A percentile compares a stretch with the other conserved stretches of the same genome.
Conservation (phyloP, 2,329 filamentous ascomycete species). For the Hansfordia pulvinata region DNA sequence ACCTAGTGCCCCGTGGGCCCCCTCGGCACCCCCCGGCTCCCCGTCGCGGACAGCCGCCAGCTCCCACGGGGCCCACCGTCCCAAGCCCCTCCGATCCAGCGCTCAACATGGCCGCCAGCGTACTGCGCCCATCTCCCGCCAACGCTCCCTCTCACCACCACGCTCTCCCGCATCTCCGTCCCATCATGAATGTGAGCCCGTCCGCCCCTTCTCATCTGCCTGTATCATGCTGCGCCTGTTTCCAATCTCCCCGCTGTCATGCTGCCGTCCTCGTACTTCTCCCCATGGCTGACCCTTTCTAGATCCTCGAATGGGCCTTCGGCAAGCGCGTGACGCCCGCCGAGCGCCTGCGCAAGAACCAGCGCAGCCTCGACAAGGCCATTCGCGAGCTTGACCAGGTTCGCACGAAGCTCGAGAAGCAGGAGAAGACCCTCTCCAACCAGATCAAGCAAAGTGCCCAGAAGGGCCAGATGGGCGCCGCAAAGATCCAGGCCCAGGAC, state of each 20-base stretch:
- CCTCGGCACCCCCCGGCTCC: too few species aligned
- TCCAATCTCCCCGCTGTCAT: too few species aligned
- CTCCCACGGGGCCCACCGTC: too few species aligned
- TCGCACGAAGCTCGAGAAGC: slow-evolving; percentile 89
- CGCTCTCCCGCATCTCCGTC: slow-evolving; percentile 1
- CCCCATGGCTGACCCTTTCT: slow-evolving; percentile 2
- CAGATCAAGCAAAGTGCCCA: slow-evolving; percentile 99
- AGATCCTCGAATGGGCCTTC: slow-evolving; percentile 98
- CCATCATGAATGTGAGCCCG: slow-evolving; percentile 42
- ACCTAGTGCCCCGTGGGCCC: too few species aligned
- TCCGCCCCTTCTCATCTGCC: not conserved
- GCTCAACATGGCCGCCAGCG: too few species aligned
- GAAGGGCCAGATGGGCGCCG: slow-evolving; percentile 95
- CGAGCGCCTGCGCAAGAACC: slow-evolving; percentile 83
- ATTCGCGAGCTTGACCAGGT: slow-evolving; percentile 93
- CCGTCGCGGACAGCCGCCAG: too few species aligned
- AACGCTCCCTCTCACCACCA: slow-evolving; percentile 1
- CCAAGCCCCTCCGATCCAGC: too few species aligned
- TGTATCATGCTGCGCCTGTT: too few species aligned
- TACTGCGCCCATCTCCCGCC: too few species aligned
- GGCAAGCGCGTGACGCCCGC: slow-evolving; percentile 98
- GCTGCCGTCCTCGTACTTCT: too few species aligned
- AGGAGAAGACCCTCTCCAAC: slow-evolving; percentile 90
- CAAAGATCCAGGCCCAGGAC: slow-evolving; percentile 97
- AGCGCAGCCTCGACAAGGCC: slow-evolving; percentile 92